Percentiles rank a stretch among this genome's conserved stretches.
Evolutionary conservation across 345 rosid species (phyloP).

Genomic region (Populus deltoides): DNA sequence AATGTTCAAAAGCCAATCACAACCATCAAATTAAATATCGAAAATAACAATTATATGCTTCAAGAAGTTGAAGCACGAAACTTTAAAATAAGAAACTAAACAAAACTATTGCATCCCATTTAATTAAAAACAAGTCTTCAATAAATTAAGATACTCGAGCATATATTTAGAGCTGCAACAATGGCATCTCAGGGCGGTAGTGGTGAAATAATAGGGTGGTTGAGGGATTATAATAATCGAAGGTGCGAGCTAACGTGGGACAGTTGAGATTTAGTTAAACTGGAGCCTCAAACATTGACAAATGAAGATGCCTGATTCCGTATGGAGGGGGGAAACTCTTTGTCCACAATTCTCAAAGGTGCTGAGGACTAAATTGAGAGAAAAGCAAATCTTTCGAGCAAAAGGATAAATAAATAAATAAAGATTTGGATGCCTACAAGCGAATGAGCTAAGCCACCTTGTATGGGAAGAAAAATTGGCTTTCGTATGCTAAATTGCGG

Average conservation of each 20-base stretch:
- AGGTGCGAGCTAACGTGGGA: constrained; percentile 38
- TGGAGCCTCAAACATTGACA: constrained; percentile 59
- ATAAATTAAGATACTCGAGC: too few relatives aligned
- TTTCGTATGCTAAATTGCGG: constrained; percentile 48
- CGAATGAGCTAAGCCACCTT: constrained; percentile 29
- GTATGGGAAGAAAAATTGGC: constrained; percentile 27
- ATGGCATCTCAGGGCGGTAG: constrained; percentile 8
- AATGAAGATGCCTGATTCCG: constrained; percentile 41
- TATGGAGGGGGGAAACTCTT: constrained; percentile 43
- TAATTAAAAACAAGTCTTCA: background rate
- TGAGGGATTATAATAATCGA: constrained; percentile 3
- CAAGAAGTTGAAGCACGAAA: constrained; percentile 3
- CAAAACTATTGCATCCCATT: constrained; percentile 17
- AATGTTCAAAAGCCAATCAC: background rate
- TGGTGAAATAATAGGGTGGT: background rate
- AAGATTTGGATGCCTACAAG: constrained; percentile 33
- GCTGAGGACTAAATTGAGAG: background rate
- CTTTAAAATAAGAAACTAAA: background rate
- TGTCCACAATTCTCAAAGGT: constrained; percentile 9
- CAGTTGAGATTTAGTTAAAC: constrained; percentile 46
- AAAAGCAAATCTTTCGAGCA: background rate
- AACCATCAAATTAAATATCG: background rate
- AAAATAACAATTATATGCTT: background rate
- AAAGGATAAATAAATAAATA: background rate
- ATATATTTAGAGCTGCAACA: background rate